Evolutionary conservation across 805 yeast genomes (phyloP).

Genomic region (Nakazawaea peltata): DNA sequence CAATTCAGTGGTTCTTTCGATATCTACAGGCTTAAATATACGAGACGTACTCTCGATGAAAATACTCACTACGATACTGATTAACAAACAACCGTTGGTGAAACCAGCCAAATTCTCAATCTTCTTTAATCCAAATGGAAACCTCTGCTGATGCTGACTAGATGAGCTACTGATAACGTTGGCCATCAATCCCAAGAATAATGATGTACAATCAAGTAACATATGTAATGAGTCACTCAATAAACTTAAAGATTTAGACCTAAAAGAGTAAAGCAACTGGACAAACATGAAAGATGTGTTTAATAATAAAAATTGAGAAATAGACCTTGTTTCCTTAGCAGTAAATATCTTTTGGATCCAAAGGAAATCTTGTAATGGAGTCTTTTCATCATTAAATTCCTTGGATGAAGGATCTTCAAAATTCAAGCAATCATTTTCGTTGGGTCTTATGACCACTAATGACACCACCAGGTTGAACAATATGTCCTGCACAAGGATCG

Average conservation of each 20-base stretch:
- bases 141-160: constrained; percentile 35
- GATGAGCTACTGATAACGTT: constrained; percentile 34
- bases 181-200: constrained; percentile 85
- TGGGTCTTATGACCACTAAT: background rate
- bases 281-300: constrained; percentile 93
- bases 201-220: constrained; percentile 91
- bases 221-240: constrained; percentile 92
- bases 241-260: constrained; percentile 87
- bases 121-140: constrained; percentile 79
- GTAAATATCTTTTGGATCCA: constrained; percentile 27
- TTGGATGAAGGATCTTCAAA: background rate
- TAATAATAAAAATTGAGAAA: constrained; percentile 76
- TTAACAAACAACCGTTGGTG: constrained; percentile 80
- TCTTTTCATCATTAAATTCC: background rate
- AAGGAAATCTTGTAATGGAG: background rate
- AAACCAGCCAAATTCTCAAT: constrained; percentile 93
- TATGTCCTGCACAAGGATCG: constrained; percentile 1
- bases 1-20: constrained; percentile 77
- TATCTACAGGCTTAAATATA: constrained; percentile 63
- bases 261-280: constrained; percentile 83
- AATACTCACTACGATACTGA: constrained; percentile 87
- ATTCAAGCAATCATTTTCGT: constrained; percentile 7
- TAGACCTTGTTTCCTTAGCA: constrained; percentile 74
- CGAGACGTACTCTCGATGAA: constrained; percentile 82
- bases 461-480: constrained; percentile 4